These are phyloP conservation scores for Claviceps citrina DNA, from an alignment of 2,329 filamentous ascomycete genomes.

Conservation along the genomic window DNA sequence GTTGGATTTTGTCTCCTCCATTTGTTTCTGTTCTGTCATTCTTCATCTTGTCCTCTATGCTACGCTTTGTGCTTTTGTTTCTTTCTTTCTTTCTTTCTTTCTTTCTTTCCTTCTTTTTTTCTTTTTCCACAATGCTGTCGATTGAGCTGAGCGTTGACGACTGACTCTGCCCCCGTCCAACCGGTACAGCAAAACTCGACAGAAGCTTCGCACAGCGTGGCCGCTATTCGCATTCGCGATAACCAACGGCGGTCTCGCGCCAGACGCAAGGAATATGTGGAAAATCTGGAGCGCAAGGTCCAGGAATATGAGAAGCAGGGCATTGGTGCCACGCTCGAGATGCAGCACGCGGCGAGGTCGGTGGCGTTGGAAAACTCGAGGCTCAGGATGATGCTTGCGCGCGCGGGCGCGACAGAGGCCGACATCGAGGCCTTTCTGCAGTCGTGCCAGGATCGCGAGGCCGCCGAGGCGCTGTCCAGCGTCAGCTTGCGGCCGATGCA, in stretches of 20 bases:
- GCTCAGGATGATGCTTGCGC: constrained; percentile 27
- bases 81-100: background rate
- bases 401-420: constrained; percentile 22
- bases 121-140: background rate
- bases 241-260: constrained; percentile 39
- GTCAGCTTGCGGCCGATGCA: constrained; percentile 6
- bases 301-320: constrained; percentile 32
- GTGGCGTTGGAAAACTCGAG: constrained; percentile 33
- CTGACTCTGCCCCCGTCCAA: background rate
- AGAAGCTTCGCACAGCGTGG: constrained; percentile 15
- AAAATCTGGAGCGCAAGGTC: constrained; percentile 30
- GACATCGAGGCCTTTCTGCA: constrained; percentile 27
- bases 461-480: constrained; percentile 13
- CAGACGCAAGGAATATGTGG: constrained; percentile 34
- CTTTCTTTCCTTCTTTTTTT: no score
- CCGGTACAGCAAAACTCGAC: constrained; percentile 5
- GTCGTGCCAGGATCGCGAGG: constrained; percentile 19
- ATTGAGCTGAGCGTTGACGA: background rate
- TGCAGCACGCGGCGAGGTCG: constrained; percentile 36
- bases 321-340: constrained; percentile 33
- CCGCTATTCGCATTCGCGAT: constrained; percentile 28
- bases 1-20: no score
- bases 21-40: no score
- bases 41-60: no score
- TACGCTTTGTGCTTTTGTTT: no score